These are phyloP conservation scores for Stipa capillata DNA, from an alignment of 176 grass and related monocot species.

Conservation along the genomic window DNA sequence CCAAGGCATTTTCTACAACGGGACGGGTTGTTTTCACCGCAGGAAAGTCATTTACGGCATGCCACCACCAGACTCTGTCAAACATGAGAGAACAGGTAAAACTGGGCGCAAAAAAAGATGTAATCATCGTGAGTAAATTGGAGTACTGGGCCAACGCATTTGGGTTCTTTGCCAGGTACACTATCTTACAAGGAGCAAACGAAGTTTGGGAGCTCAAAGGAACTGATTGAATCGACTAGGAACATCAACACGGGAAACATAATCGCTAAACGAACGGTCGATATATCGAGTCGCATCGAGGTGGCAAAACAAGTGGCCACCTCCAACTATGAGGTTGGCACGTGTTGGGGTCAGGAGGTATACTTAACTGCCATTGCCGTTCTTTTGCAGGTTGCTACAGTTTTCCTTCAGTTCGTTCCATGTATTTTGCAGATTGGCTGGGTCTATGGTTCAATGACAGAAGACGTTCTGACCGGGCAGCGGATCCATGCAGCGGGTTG, in stretches of 20 bases:
- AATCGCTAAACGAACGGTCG: neutral
- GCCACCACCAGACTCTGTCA: neutral
- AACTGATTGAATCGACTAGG: slow-evolving; percentile 15
- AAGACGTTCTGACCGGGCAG: slow-evolving; percentile 29
- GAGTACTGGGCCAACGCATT: neutral
- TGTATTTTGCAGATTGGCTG: slow-evolving; percentile 19
- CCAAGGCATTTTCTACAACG: slow-evolving; percentile 26
- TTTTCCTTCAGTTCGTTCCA: neutral
- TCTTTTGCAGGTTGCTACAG: neutral
- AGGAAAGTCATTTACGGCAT: slow-evolving; percentile 40
- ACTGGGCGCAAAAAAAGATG: neutral
- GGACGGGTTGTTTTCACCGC: slow-evolving; percentile 55
- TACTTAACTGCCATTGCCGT: neutral
- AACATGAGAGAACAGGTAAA: neutral
- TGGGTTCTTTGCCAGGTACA: neutral
- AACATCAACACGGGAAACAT: neutral
- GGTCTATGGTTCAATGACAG: slow-evolving; percentile 36
- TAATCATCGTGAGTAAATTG: neutral
- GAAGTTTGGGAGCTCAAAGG: slow-evolving; percentile 17
- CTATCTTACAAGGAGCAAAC: slow-evolving; percentile 21
- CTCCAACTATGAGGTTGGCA: slow-evolving; percentile 15
- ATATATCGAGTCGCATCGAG: neutral
- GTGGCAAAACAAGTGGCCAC: slow-evolving; percentile 3
- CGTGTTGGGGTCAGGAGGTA: slow-evolving; percentile 33
- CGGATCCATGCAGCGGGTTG: slow-evolving; percentile 6